phyloP scores from a whole-genome alignment of 768 basidiomycete species.

The Grammothele lineata region DNA sequence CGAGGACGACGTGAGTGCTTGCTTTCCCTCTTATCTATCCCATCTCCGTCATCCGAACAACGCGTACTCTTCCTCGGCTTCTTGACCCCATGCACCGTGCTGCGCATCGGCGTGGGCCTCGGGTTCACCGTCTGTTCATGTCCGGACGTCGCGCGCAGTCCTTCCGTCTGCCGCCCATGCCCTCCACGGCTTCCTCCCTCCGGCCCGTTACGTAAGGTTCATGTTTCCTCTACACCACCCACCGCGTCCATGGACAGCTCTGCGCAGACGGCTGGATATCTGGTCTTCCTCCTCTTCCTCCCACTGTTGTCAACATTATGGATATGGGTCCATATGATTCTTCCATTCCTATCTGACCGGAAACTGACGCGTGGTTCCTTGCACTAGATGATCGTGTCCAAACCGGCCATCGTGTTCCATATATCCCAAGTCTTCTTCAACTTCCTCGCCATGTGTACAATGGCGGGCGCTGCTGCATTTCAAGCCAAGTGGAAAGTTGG shows the following conservation, averaged over 20 bases:
- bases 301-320: slow-evolving; percentile 62
- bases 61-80: not conserved
- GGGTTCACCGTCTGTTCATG: too few species aligned
- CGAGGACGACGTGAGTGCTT: slow-evolving; percentile 66
- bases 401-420: slow-evolving; percentile 75
- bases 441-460: slow-evolving; percentile 89
- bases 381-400: slow-evolving; percentile 85
- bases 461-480: slow-evolving; percentile 84
- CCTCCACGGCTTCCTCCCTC: too few species aligned
- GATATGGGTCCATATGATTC: slow-evolving; percentile 54
- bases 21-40: slow-evolving; percentile 1
- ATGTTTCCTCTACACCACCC: slow-evolving; percentile 32
- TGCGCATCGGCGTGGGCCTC: too few species aligned
- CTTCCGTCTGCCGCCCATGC: slow-evolving; percentile 1
- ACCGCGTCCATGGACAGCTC: slow-evolving; percentile 19
- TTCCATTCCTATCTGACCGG: slow-evolving; percentile 7
- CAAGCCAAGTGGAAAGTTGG: slow-evolving; percentile 83
- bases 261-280: slow-evolving; percentile 37
- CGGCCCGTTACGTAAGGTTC: slow-evolving; percentile 43
- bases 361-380: slow-evolving; percentile 18
- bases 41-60: slow-evolving; percentile 1
- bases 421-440: slow-evolving; percentile 85
- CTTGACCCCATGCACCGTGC: not conserved
- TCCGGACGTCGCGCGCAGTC: not conserved
- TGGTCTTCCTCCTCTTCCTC: slow-evolving; percentile 61